A percentile compares a stretch with the other conserved stretches of the same genome.
Conservation (phyloP, 106 monocot genomes). For the Iris macrosiphon region DNA sequence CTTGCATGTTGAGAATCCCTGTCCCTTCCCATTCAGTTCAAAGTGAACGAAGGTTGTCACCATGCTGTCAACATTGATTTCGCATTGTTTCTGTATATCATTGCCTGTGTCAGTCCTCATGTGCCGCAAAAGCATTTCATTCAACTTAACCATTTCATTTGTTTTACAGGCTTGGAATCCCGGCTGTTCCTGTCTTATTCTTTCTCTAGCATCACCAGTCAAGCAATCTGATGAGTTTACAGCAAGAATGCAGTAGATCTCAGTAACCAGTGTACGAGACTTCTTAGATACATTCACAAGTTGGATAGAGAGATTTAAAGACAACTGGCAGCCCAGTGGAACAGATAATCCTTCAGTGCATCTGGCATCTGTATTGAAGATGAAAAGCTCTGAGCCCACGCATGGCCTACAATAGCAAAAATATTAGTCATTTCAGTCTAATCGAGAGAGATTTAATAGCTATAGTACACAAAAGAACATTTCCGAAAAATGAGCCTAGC, state of each 20-base stretch:
- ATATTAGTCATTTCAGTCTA: background rate
- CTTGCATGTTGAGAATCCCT: conserved; percentile 57
- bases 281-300: conserved; percentile 22
- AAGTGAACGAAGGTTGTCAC: conserved; percentile 31
- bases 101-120: conserved; percentile 10
- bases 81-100: background rate
- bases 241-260: conserved; percentile 44
- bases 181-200: conserved; percentile 9
- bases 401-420: conserved; percentile 38
- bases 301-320: conserved; percentile 45
- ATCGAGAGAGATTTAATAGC: too few relatives aligned
- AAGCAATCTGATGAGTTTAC: conserved; percentile 11
- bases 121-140: conserved; percentile 23
- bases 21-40: conserved; percentile 32
- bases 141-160: conserved; percentile 29
- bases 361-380: conserved; percentile 25
- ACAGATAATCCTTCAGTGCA: conserved; percentile 13
- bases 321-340: conserved; percentile 22
- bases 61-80: conserved; percentile 5
- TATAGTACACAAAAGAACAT: too few relatives aligned
- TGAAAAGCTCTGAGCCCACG: conserved; percentile 48
- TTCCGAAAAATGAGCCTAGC: too few relatives aligned
- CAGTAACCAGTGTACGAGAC: conserved; percentile 5
- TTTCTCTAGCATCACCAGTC: background rate
- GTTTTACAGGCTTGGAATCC: conserved; percentile 9